phyloP scores from a whole-genome alignment of 352 stramenopile species.

The Phytophthora citrophthora region DNA sequence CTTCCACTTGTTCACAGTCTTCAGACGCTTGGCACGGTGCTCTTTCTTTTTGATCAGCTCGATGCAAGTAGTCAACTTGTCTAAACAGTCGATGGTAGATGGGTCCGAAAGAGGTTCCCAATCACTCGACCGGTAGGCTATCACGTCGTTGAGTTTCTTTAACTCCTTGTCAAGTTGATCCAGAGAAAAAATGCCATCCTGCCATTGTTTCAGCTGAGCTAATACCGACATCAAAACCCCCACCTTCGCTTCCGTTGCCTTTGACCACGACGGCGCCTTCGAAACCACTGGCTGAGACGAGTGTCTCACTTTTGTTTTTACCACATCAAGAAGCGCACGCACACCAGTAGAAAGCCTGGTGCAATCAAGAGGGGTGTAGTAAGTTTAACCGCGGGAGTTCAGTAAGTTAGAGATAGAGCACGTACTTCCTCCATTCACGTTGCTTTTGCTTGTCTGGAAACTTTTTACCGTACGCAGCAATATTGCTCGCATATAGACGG shows the following conservation, averaged over 20 bases:
- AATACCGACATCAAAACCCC: slow-evolving; percentile 1
- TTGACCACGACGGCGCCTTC: not conserved
- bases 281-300: not conserved
- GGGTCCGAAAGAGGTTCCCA: slow-evolving; percentile 21
- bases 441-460: slow-evolving; percentile 1
- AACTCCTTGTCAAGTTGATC: slow-evolving; percentile 37
- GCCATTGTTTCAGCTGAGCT: slow-evolving; percentile 24
- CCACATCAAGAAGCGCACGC: not conserved
- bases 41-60: slow-evolving; percentile 23
- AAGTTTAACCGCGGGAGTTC: not conserved
- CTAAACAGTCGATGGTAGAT: slow-evolving; percentile 9
- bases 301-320: not conserved
- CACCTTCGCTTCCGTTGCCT: slow-evolving; percentile 4
- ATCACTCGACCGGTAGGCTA: slow-evolving; percentile 20
- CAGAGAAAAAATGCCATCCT: slow-evolving; percentile 38
- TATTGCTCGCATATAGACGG: slow-evolving; percentile 5
- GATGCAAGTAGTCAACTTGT: slow-evolving; percentile 27
- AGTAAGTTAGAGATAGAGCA: not conserved
- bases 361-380: not conserved
- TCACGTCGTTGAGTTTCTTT: slow-evolving; percentile 7
- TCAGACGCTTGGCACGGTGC: slow-evolving; percentile 24
- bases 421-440: slow-evolving; percentile 23
- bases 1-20: slow-evolving; percentile 23
- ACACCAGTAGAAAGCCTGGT: slow-evolving; percentile 16
- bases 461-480: slow-evolving; percentile 20